Evolutionary conservation across 2,329 filamentous ascomycete species (phyloP).

Genomic region (Bertia moriformis): DNA sequence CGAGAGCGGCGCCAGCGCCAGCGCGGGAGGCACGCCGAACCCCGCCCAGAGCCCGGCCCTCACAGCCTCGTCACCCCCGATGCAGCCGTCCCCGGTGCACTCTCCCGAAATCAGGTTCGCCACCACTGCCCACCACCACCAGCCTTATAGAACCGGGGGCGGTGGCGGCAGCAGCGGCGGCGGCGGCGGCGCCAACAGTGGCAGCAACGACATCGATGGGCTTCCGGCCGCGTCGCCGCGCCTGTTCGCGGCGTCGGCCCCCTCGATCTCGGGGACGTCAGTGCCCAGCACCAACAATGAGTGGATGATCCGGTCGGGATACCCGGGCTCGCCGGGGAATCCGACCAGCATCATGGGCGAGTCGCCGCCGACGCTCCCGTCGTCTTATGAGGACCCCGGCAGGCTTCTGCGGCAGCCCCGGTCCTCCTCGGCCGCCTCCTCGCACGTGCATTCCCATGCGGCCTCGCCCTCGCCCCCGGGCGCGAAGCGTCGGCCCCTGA

Average conservation of each 20-base stretch:
- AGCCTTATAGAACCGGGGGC: no score
- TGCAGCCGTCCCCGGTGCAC: constrained; percentile 21
- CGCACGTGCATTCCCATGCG: constrained; percentile 24
- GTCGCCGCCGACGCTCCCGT: constrained; percentile 35
- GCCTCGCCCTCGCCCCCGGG: constrained; percentile 15
- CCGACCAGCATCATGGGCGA: constrained; percentile 32
- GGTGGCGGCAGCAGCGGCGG: constrained; percentile 13
- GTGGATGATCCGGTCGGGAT: constrained; percentile 14
- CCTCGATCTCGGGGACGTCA: constrained; percentile 15
- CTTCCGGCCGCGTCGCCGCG: constrained; percentile 11
- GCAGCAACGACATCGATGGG: no score
- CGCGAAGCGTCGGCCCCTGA: constrained; percentile 28
- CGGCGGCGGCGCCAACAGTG: constrained; percentile 13
- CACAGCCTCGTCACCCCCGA: constrained; percentile 9
- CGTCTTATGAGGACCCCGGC: constrained; percentile 31
- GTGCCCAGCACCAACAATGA: constrained; percentile 17
- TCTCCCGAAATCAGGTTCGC: constrained; percentile 30
- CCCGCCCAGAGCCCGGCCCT: constrained; percentile 13
- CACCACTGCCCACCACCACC: constrained; percentile 14
- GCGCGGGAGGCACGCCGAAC: no score
- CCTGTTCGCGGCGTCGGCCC: constrained; percentile 14
- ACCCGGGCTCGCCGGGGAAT: constrained; percentile 16
- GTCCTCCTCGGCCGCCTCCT: constrained; percentile 30
- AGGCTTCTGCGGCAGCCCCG: constrained; percentile 23
- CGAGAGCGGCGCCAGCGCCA: no score